Base-by-base conservation (phyloP, 139 green algal genomes). In the Zygnema circumcarinatum region DNA sequence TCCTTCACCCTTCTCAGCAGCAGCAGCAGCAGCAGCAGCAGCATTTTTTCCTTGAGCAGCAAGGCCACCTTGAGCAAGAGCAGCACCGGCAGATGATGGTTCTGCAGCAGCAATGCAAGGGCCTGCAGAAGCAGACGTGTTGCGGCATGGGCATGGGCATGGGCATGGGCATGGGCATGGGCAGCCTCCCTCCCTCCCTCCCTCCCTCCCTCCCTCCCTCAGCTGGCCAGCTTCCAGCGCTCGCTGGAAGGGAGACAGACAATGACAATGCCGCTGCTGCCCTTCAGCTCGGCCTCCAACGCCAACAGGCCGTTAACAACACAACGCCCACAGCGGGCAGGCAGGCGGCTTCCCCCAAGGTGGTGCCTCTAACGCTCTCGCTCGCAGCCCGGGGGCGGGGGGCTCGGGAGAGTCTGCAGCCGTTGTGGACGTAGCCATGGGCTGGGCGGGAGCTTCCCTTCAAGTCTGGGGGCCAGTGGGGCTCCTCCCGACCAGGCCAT, bases 1-100 rank as follows among this genome's bases (percentile, higher is more conserved):
- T 74, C 20, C 29, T 52, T 3, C 36, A 39, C 69, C 16, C 69
- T 52, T 83, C 33, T 25, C 80, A 83, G 54, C 80, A 81, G 31
- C 80, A 86, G 32, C 80, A 86, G 0, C 80, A 53, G 11, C 75
- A 83, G 2, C 75, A 83, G 52, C 80, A 86, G 54, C 56, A 86
- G 29, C 76, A 84, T 22, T 38, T 78, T 32, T 76, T 76, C 22
- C 76, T 75, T 54, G 33, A 84, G 22, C 76, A 84, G 40, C 76
- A 84, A 53, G 39, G 32, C 7, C n/a, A 81, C 33, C 29, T 31
- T 0, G 7, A 76, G 20, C 22, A 33, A 62, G 29, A 84, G 16
- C 35, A 84, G 76, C 76, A 84, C 2, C 76, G 32, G 76, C 38
- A 84, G 76, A 2, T 39, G 2, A 35, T 69, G 76, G 2, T 39